Evolutionary conservation across 441 rosid species (phyloP), one percentile per base, ranked within the genome.

Genomic region (Arabidopsis hybrid): DNA sequence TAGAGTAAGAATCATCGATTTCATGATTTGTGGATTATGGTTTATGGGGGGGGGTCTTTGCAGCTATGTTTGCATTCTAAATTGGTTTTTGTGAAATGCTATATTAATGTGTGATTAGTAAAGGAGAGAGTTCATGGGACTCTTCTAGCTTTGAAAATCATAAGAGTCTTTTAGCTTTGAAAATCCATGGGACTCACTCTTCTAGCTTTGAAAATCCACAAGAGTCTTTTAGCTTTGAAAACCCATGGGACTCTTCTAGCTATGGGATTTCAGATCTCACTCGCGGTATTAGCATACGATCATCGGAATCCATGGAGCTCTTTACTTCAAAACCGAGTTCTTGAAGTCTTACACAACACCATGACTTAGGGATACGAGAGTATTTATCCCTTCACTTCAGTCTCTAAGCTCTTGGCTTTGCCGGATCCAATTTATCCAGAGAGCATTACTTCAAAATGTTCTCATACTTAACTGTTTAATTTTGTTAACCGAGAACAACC

Each of bases 21-120:
- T 34, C 35, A 18, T 65, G 67, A 43, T 64, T 14, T 64, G 68
- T 14, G 29, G 31, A 29, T 14, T n/a, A 47, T 29, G 49, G 26
- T 17, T 67, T n/a, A 38, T 49, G n/a, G n/a, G 60, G 21, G 26
- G 70, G 21, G 14, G 51, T 66, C 50, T 6, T 51, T 51, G 18
- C 36, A 12, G 45, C 58, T 18, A 36, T 7, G 46, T 35, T 65
- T 32, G 60, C 29, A 39, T 21, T 51, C 38, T 52, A 4, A 32
- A 14, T 47, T 12, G n/a, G 29, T 8, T 32, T 14, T 1, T 63
- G 55, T 2, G 68, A 47, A 43, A 64, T 47, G 57, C n/a, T 35
- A 10, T 47, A 34, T 16, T 47, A 34, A 16, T 32, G 43, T 32
- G 43, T 32, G 36, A 2, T 43, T 13, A 17, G 11, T 49, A 16